phyloP scores from a whole-genome alignment of 176 grass and related monocot genomes.

The Avena sativa region DNA sequence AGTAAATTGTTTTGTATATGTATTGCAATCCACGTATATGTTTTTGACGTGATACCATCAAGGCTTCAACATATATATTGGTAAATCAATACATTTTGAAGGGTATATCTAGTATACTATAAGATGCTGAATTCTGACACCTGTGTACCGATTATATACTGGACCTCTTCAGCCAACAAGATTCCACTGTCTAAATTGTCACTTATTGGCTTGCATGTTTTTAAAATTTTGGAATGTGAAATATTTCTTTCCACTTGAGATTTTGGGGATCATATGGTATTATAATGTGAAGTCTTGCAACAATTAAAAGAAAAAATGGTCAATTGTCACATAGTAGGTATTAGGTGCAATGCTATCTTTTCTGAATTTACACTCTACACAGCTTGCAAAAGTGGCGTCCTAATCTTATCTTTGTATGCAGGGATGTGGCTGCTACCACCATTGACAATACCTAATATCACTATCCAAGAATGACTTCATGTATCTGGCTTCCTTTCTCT shows the following conservation, averaged over 20 bases:
- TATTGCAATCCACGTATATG: neutral
- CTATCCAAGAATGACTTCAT: slow-evolving; percentile 39
- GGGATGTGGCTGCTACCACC: slow-evolving; percentile 9
- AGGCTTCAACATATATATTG: neutral
- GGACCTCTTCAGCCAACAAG: neutral
- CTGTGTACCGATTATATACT: neutral
- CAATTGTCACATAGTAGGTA: neutral
- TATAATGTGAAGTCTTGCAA: neutral
- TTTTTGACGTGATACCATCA: neutral
- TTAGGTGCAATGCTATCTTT: neutral
- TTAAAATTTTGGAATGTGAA: neutral
- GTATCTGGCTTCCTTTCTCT: slow-evolving; percentile 22
- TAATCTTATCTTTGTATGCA: slow-evolving; percentile 36
- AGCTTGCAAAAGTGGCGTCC: neutral
- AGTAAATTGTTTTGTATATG: neutral
- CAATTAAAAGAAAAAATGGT: neutral
- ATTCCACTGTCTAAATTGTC: neutral
- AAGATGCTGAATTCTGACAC: neutral
- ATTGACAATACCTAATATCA: slow-evolving; percentile 32
- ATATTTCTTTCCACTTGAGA: neutral
- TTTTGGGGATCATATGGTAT: slow-evolving; percentile 22
- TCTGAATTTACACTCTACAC: slow-evolving; percentile 12
- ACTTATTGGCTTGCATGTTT: neutral
- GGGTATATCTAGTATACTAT: slow-evolving; percentile 18
- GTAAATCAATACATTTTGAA: slow-evolving; percentile 18